Base-by-base conservation (phyloP, 2,329 filamentous ascomycete genomes). In the Trichoderma guizhouense region DNA sequence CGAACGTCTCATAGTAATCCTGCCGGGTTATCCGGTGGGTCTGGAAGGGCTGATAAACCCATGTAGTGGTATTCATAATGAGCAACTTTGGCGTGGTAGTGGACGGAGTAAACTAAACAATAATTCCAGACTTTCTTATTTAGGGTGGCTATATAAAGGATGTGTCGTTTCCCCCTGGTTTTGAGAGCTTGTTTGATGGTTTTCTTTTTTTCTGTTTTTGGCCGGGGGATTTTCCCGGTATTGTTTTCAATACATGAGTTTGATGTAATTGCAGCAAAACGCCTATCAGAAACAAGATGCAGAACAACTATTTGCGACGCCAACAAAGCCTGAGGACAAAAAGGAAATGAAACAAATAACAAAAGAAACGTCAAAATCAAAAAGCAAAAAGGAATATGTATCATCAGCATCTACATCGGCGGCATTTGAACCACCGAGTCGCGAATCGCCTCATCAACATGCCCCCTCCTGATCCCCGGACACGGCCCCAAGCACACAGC, bases 381-480 rank as follows among this genome's bases (percentile, higher is more conserved):
- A 32, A 47, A 43, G 3, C 18, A 7, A 24, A 11, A 4, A 43
- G 0, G 28, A 58, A 7, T 2, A 28, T 32, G 8, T 1, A 24
- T 24, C 55, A 32, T 39, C 36, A 39, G 8, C 5, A 2, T 32
- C 26, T 68, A 69, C 21, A 32, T 26, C 18, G 64, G 51, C 21
- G 47, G 61, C 61, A 58, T 47, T 11, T 51, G 28, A 11, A 72
- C 63, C 11, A 72, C 70, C 36, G 70, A 61, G 3, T 55, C 57
- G 18, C 70, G 53, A 43, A 72, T 69, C 28, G 57, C 70, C 30
- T 72, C 63, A 12, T 72, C 70, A 14, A 72, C 39, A 32, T 61
- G 51, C 6, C 15, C 57, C 51, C 70, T 69, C 26, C 62, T 26
- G 1, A 72, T 72, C 28, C 70, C 70, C 6, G 70, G 70, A 21